Base-by-base conservation (phyloP, 1,284 basidiomycete genomes). In the Pyrrhoderma noxium region DNA sequence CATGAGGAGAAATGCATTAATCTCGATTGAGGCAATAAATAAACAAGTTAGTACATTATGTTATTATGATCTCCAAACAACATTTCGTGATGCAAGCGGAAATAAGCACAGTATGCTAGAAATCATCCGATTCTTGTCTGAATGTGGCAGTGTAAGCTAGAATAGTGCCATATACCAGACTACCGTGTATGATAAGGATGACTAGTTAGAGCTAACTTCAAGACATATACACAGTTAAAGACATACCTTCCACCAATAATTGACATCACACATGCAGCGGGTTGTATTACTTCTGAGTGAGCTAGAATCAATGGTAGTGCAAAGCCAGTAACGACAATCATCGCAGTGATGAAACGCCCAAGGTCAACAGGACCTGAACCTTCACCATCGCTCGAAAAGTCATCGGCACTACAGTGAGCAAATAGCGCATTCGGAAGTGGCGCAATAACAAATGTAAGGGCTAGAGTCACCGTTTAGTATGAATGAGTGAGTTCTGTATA, bases 151-250 rank as follows among this genome's bases (percentile, higher is more conserved):
- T 79, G 65, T 94, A 95, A 11, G 88, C 82, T 57, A 93, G 59
- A 59, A 95, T 96, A 8, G 96, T 99, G 3, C 88, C 91, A 64
- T 99, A 99, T 1, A 99, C 93, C 56, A 98, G 74, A 35, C 85
- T 89, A n/a, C n/a, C n/a, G n/a, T n/a, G 60, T 42, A 34, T 46
- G 45, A 36, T 44, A 36, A 25, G 38, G 23, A 40, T 64, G 21
- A 63, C 52, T 46, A 44, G 43, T 50, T 18, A 22, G 46, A 18
- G 51, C 42, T 22, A 38, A 14, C 3, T 8, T 16, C 25, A 38
- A 21, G 27, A 36, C 25, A 11, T 34, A 41, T n/a, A 45, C 8
- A 35, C 47, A 53, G 14, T 21, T 36, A 22, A 40, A 43, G 42
- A 75, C 77, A 58, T 65, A 89, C 85, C 79, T 82, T 67, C 96